Conservation (phyloP, 352 stramenopile genomes). For the Phytophthora niederhauseri region DNA sequence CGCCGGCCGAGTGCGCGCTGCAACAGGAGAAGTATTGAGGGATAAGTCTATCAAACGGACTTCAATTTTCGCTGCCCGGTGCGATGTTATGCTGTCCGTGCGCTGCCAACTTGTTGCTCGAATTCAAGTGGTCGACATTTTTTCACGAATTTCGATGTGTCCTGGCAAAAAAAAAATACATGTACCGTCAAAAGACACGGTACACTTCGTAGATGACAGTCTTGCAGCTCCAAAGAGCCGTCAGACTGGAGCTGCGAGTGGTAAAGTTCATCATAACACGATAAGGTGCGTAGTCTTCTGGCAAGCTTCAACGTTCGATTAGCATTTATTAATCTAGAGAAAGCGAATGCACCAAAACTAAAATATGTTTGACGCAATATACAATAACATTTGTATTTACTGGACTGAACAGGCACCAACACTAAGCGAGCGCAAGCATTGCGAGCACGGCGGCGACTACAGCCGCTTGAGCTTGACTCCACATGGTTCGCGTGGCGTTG, state of each 20-base stretch:
- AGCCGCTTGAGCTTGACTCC: not conserved
- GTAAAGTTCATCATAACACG: no score
- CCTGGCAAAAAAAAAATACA: no score
- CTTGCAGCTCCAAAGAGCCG: no score
- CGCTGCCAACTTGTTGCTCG: not conserved
- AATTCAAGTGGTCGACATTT: slow-evolving; percentile 3
- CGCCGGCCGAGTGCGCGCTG: not conserved
- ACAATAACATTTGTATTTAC: not conserved
- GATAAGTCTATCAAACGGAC: slow-evolving; percentile 9
- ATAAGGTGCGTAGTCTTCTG: no score
- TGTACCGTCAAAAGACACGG: no score
- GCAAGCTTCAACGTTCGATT: no score
- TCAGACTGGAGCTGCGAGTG: no score
- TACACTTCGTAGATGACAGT: no score
- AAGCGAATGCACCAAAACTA: not conserved
- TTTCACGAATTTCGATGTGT: not conserved
- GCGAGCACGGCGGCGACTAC: not conserved
- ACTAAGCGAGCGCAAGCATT: slow-evolving; percentile 15
- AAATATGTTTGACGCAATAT: not conserved
- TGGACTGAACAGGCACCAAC: not conserved
- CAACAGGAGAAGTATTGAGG: slow-evolving; percentile 1
- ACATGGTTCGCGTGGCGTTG: not conserved
- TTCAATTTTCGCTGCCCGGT: not conserved
- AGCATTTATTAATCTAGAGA: not conserved
- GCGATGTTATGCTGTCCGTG: slow-evolving; percentile 24